Conservation (phyloP, 768 basidiomycete species). For the Lactarius sp. region DNA sequence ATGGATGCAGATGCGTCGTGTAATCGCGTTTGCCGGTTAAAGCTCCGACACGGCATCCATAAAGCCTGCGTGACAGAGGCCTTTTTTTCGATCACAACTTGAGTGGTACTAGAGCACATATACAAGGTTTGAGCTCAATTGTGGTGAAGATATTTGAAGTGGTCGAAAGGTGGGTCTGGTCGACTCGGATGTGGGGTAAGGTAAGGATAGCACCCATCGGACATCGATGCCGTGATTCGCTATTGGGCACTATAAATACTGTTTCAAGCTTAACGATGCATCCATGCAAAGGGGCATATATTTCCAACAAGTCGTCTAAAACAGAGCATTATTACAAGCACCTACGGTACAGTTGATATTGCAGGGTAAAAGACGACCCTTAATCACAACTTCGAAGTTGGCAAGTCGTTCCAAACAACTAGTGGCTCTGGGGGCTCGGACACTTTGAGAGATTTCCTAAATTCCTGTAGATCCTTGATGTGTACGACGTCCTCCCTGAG, state of each 20-base stretch:
- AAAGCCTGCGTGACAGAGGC: too few relatives aligned
- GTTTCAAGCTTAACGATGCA: neutral
- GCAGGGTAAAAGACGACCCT: neutral
- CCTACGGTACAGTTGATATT: neutral
- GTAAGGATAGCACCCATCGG: too few relatives aligned
- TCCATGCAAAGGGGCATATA: neutral
- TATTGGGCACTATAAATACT: neutral
- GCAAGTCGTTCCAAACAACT: slow-evolving; percentile 71
- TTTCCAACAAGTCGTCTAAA: neutral
- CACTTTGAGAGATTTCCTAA: slow-evolving; percentile 54
- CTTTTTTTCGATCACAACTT: too few relatives aligned
- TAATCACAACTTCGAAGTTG: slow-evolving; percentile 48
- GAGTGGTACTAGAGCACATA: too few relatives aligned
- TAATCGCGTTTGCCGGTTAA: too few relatives aligned
- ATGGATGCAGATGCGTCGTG: too few relatives aligned
- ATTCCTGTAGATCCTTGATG: slow-evolving; percentile 60
- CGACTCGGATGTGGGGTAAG: too few relatives aligned
- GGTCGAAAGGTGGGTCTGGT: too few relatives aligned
- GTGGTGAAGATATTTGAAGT: too few relatives aligned
- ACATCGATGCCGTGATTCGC: neutral
- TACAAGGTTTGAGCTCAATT: too few relatives aligned
- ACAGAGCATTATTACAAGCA: neutral
- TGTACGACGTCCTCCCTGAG: slow-evolving; percentile 47
- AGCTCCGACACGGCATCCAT: too few relatives aligned
- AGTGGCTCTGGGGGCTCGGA: slow-evolving; percentile 62